Evolutionary conservation across 2,329 filamentous ascomycete genomes (phyloP).

Genomic region (Aspergillus spinulosporus): DNA sequence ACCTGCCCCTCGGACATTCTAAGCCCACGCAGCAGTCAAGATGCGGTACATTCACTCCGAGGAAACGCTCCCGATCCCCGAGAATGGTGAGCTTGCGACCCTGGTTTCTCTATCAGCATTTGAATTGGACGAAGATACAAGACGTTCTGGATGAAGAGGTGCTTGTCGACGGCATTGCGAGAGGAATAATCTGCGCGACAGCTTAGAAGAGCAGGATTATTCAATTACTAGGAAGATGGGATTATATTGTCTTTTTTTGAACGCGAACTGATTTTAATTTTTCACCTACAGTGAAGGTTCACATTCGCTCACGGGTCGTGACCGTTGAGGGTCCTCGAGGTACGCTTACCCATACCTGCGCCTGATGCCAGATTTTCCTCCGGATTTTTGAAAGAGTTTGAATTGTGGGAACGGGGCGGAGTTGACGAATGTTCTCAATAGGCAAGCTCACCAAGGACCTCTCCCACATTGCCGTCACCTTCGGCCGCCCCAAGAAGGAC

Average conservation of each 20-base stretch:
- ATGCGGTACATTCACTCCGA: conserved; percentile 99
- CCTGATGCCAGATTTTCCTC: not conserved
- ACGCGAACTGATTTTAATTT: conserved; percentile 28
- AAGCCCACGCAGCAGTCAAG: conserved; percentile 61
- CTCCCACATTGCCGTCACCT: conserved; percentile 93
- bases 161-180: not conserved
- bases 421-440: conserved; percentile 36
- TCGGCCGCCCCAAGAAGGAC: conserved; percentile 81
- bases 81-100: conserved; percentile 75
- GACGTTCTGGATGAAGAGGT: not conserved
- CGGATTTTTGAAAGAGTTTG: not conserved
- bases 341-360: conserved; percentile 45
- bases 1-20: conserved; percentile 42
- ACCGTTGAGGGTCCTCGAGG: conserved; percentile 96
- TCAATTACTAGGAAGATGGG: not conserved
- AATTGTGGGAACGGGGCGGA: not conserved
- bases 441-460: conserved; percentile 97
- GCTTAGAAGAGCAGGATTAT: conserved; percentile 10
- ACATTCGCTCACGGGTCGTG: conserved; percentile 94
- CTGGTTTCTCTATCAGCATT: conserved; percentile 25
- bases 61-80: conserved; percentile 92
- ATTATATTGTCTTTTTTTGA: conserved; percentile 1
- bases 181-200: conserved; percentile 4
- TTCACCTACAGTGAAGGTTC: conserved; percentile 77
- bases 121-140: conserved; percentile 16